Evolutionary conservation across 2,329 filamentous ascomycete species (phyloP).

Genomic region (Myrmaecium sp.): DNA sequence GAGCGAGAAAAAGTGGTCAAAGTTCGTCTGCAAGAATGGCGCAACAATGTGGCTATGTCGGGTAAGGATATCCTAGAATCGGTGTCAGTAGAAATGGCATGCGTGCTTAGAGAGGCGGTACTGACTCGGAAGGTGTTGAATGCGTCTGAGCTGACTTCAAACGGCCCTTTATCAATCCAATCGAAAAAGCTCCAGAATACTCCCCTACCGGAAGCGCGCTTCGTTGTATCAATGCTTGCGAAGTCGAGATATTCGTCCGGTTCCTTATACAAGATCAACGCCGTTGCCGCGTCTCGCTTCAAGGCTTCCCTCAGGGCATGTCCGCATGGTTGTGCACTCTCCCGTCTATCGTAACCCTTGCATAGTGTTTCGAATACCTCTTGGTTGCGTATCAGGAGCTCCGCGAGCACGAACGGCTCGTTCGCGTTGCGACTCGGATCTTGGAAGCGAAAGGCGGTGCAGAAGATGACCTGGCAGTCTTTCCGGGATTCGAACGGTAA

Average conservation of each 20-base stretch:
- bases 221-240: conserved; percentile 57
- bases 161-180: conserved; percentile 92
- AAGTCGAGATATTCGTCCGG: conserved; percentile 55
- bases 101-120: no score
- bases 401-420: conserved; percentile 77
- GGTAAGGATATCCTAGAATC: conserved; percentile 68
- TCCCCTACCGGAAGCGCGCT: conserved; percentile 60
- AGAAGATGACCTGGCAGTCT: conserved; percentile 90
- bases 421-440: conserved; percentile 45
- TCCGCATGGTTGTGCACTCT: conserved; percentile 82
- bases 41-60: conserved; percentile 86
- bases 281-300: conserved; percentile 81
- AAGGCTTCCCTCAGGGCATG: conserved; percentile 76
- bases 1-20: conserved; percentile 78
- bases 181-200: conserved; percentile 95
- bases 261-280: conserved; percentile 85
- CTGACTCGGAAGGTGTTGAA: conserved; percentile 88
- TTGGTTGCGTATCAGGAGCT: conserved; percentile 59
- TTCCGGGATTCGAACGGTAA: conserved; percentile 93
- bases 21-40: conserved; percentile 75
- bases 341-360: conserved; percentile 73
- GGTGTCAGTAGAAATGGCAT: conserved; percentile 6
- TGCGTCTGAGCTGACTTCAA: conserved; percentile 92
- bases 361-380: no score
- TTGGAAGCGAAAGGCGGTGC: conserved; percentile 82